Conservation (phyloP, 305 asterid species). For the Rubia peregrina region DNA sequence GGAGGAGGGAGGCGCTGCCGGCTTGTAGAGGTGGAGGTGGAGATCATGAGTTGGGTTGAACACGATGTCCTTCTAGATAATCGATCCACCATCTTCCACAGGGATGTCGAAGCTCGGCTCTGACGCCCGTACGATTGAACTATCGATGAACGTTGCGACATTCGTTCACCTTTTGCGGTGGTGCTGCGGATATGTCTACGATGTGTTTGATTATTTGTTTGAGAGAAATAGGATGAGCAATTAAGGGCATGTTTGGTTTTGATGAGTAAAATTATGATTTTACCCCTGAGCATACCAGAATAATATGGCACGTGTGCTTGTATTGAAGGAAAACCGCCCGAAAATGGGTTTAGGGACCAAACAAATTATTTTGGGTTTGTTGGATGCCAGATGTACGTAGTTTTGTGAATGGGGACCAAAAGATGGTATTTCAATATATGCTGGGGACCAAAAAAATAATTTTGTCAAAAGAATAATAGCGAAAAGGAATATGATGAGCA, state of each 20-base stretch:
- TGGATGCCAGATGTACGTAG: no score
- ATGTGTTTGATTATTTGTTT: slow-evolving; percentile 1
- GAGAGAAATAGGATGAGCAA: not conserved
- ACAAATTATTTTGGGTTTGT: no score
- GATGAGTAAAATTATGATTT: no score
- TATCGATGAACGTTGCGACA: slow-evolving; percentile 79
- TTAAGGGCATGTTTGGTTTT: not conserved
- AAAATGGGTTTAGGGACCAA: no score
- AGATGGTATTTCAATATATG: no score
- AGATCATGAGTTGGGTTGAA: slow-evolving; percentile 41
- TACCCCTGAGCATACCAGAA: no score
- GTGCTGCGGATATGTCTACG: not conserved
- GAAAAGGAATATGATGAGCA: no score
- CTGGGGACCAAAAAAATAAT: no score
- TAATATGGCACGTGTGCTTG: no score
- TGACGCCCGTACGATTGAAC: slow-evolving; percentile 52
- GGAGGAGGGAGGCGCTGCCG: slow-evolving; percentile 24
- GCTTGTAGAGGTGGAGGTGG: slow-evolving; percentile 71
- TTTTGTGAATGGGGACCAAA: no score
- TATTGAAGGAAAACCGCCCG: no score
- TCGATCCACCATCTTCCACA: slow-evolving; percentile 58
- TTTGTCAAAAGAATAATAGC: no score
- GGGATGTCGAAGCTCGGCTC: slow-evolving; percentile 53
- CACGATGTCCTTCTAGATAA: slow-evolving; percentile 54
- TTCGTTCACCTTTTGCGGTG: slow-evolving; percentile 51